Evolutionary conservation across 331 rosid genomes (phyloP).

Genomic region (Dryas integrifolia): DNA sequence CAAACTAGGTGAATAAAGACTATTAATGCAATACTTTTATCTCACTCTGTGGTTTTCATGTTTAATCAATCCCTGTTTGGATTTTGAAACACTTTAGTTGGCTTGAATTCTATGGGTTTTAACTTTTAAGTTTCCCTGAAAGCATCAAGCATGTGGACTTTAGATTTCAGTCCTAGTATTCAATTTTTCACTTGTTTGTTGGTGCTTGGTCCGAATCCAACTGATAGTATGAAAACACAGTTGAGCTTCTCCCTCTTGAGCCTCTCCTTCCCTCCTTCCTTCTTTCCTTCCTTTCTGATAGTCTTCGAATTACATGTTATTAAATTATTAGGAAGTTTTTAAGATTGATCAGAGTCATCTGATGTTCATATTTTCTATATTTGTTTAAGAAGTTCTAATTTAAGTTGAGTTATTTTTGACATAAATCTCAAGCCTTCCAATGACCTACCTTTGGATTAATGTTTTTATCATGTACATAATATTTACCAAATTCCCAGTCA

Average conservation of each 20-base stretch:
- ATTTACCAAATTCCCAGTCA: neutral
- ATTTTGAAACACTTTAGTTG: neutral
- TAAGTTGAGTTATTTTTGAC: neutral
- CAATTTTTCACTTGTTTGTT: neutral
- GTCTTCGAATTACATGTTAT: neutral
- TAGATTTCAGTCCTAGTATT: neutral
- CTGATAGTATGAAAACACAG: neutral
- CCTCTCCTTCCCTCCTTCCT: neutral
- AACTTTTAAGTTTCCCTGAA: too few relatives aligned
- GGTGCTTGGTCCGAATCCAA: neutral
- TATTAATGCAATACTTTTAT: neutral
- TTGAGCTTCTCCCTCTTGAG: neutral
- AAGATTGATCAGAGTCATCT: too few relatives aligned
- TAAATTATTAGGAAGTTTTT: neutral
- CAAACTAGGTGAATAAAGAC: neutral
- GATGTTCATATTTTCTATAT: too few relatives aligned
- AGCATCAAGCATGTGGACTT: too few relatives aligned
- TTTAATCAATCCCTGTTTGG: slow-evolving; percentile 1
- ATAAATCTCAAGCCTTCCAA: slow-evolving; percentile 1
- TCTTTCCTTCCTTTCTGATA: neutral
- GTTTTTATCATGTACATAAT: slow-evolving; percentile 11
- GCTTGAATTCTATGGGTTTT: neutral
- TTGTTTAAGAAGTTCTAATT: neutral
- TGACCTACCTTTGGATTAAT: neutral
- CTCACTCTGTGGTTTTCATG: neutral